Evolutionary conservation across 257 asterid genomes (phyloP).

Genomic region (Hygrophila difformis): DNA sequence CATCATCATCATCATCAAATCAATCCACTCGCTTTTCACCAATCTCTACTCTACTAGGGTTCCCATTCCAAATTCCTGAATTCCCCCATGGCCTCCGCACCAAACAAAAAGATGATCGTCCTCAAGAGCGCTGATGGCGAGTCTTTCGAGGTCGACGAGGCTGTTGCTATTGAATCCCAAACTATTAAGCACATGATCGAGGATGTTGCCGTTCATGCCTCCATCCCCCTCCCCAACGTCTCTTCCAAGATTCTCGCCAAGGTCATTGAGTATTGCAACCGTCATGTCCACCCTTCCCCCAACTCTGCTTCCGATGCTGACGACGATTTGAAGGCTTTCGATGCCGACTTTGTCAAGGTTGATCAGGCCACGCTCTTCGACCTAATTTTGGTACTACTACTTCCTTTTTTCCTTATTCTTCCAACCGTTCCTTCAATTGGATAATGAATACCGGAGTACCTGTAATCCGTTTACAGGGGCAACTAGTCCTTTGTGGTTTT

Average conservation of each 20-base stretch:
- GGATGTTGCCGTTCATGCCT: constrained; percentile 33
- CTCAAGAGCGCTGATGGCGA: constrained; percentile 52
- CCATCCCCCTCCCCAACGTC: constrained; percentile 47
- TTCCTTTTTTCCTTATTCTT: background rate
- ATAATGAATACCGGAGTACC: too few species aligned
- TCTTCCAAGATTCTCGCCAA: constrained; percentile 50
- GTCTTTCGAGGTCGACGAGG: constrained; percentile 39
- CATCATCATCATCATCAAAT: too few species aligned
- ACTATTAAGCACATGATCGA: too few species aligned
- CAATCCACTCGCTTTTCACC: too few species aligned
- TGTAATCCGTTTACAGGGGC: background rate
- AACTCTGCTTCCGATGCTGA: constrained; percentile 10
- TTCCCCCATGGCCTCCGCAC: constrained; percentile 6
- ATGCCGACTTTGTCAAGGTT: constrained; percentile 50
- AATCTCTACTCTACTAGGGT: constrained; percentile 12
- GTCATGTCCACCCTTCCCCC: constrained; percentile 37
- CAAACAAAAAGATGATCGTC: constrained; percentile 25
- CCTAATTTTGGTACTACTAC: constrained; percentile 31
- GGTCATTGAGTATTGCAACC: constrained; percentile 54
- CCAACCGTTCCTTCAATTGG: background rate
- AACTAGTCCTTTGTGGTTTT: background rate
- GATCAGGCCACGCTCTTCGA: constrained; percentile 56
- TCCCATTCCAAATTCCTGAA: background rate
- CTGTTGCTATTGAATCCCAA: constrained; percentile 46
- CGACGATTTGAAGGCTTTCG: constrained; percentile 38